Conservation (phyloP, 139 green algal genomes). For the Volvox reticuliferus region DNA sequence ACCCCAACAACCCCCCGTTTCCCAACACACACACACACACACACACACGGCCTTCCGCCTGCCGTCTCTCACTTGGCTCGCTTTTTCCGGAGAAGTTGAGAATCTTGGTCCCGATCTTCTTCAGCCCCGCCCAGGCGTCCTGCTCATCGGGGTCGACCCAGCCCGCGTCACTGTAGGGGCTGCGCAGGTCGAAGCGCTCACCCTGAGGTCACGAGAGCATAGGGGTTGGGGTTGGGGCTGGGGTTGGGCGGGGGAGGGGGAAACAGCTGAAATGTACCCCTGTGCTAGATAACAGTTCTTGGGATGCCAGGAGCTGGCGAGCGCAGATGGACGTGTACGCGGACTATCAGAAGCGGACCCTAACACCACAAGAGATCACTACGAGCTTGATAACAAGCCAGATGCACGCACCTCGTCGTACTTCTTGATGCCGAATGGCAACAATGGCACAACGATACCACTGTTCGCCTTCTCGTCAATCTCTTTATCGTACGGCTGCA, state of each 20-base stretch:
- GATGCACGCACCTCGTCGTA: slow-evolving; percentile 51
- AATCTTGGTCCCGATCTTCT: slow-evolving; percentile 64
- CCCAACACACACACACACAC: not conserved
- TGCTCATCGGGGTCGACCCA: slow-evolving; percentile 59
- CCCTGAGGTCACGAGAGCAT: slow-evolving; percentile 15
- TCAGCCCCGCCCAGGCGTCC: slow-evolving; percentile 59
- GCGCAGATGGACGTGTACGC: no score
- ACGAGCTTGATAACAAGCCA: no score
- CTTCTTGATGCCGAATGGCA: slow-evolving; percentile 71
- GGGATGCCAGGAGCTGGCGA: no score
- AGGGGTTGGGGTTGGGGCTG: no score
- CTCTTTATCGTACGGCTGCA: slow-evolving; percentile 65
- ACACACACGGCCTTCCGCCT: not conserved
- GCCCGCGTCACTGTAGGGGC: slow-evolving; percentile 64
- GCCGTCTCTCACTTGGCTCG: slow-evolving; percentile 30
- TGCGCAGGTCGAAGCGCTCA: slow-evolving; percentile 69
- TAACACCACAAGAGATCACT: no score
- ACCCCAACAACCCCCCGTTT: no score
- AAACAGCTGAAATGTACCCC: no score
- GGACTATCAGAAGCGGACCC: no score
- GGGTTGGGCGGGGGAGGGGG: no score
- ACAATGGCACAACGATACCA: slow-evolving; percentile 67
- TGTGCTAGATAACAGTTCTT: no score
- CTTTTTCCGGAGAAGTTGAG: slow-evolving; percentile 57
- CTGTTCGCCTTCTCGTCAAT: slow-evolving; percentile 51